Evolutionary conservation across 768 basidiomycete species (phyloP).

Genomic region (Mycena filopes): DNA sequence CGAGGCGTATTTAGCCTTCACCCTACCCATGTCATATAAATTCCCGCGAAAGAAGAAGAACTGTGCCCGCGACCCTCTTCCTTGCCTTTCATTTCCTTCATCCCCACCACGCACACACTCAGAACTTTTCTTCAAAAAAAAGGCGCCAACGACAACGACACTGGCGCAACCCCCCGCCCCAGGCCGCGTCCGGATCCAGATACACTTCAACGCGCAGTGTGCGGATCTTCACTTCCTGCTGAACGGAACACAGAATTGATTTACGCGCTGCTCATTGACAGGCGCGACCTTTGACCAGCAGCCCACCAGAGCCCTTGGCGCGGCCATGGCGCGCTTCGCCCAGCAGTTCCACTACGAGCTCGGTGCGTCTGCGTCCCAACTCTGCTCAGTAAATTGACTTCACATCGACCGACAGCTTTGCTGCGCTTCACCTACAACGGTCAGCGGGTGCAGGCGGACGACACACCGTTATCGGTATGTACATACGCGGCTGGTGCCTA

Average conservation of each 20-base stretch:
- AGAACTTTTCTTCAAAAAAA: too few relatives aligned
- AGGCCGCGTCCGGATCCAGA: neutral
- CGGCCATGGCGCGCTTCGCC: neutral
- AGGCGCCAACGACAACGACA: neutral
- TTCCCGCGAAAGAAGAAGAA: too few relatives aligned
- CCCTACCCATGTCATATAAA: too few relatives aligned
- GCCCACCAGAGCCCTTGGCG: neutral
- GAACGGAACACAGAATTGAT: too few relatives aligned
- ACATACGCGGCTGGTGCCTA: too few relatives aligned
- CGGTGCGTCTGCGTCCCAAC: neutral
- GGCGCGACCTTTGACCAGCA: constrained; percentile 7
- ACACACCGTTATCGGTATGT: constrained; percentile 22
- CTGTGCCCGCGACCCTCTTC: too few relatives aligned
- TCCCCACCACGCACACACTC: too few relatives aligned
- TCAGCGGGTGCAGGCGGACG: neutral
- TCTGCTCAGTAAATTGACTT: neutral
- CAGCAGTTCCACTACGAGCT: neutral
- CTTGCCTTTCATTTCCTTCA: too few relatives aligned
- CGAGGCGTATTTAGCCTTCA: too few relatives aligned
- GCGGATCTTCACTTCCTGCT: neutral
- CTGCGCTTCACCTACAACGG: constrained; percentile 13
- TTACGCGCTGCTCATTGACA: neutral
- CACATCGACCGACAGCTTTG: neutral
- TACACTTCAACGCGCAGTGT: neutral
- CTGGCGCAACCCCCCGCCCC: neutral